These are phyloP conservation scores for Blastobotrys chiropterorum DNA, from an alignment of 805 yeast species.

Conservation along the genomic window DNA sequence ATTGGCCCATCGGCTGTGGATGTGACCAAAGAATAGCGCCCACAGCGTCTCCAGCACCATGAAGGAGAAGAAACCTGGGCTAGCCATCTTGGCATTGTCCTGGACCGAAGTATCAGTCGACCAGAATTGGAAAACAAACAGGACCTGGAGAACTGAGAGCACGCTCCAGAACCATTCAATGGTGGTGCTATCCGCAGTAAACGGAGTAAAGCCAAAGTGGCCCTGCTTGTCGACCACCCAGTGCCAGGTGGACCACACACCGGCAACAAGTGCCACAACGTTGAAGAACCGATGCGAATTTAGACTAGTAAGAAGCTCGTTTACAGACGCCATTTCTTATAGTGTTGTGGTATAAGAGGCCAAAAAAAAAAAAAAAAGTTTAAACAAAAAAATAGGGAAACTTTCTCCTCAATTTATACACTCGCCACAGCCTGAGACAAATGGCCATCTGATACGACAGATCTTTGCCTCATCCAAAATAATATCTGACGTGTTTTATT, in stretches of 20 bases:
- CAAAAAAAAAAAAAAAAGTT: too few species aligned
- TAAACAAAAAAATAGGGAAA: too few species aligned
- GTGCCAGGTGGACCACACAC: neutral
- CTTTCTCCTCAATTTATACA: too few species aligned
- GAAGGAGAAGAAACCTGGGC: constrained; percentile 1
- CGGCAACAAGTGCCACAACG: constrained; percentile 4
- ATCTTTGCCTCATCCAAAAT: too few species aligned
- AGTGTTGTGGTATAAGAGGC: too few species aligned
- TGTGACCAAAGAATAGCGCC: constrained; percentile 2
- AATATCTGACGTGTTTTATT: too few species aligned
- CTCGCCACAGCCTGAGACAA: too few species aligned
- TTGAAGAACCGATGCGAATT: neutral
- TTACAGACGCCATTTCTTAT: neutral
- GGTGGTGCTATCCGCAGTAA: neutral
- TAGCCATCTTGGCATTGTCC: constrained; percentile 1
- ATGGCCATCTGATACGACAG: too few species aligned
- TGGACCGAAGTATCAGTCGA: constrained; percentile 2
- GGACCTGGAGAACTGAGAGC: constrained; percentile 1
- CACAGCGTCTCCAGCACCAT: constrained; percentile 2
- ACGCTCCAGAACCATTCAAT: neutral
- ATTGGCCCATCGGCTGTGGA: neutral
- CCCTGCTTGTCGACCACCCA: neutral
- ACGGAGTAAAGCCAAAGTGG: neutral
- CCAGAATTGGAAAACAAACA: constrained; percentile 4
- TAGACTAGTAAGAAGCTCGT: neutral